Evolutionary conservation across 768 basidiomycete species (phyloP), one percentile per base, ranked within the genome.

Genomic region (Hysterangium stoloniferum): DNA sequence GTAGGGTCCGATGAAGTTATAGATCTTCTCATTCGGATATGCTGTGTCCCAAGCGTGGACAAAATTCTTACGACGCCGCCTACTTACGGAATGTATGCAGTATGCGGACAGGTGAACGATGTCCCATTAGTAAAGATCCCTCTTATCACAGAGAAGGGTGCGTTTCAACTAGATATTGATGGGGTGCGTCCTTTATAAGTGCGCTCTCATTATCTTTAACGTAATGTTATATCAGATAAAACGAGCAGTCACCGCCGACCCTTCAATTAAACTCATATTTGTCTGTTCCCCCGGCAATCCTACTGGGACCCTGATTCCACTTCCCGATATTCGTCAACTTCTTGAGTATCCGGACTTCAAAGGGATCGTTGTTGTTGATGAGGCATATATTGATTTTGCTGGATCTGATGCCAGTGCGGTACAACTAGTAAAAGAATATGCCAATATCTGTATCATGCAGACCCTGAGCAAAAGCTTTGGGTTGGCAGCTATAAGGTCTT

Each of bases 231-330:
- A n/a, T 27, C 57, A 94, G 86, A 71, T 94, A 48, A 87, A 88
- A 64, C 69, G 74, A 48, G 75, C 77, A 0, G 71, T 94, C 52
- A 73, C 77, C 29, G 72, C 72, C 4, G 81, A 94, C 61, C 79
- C 85, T 1, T 70, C 75, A 3, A 89, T 96, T 65, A 96, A 97
- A 59, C 77, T 99, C 32, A 76, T 95, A 53, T 91, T 97, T 73
- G 74, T 98, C 38, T 96, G 93, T 65, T 97, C 95, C 1, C 96
- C 96, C 2, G 96, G 96, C 2, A 99, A 98, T 63, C 96, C 96
- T 0, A 94, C 93, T 0, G 92, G 93, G 7, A 97, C 94, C 0
- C 66, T 84, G 24, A 80, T 98, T 46, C 76, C 90, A 0, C 76
- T 94, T 22, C 59, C 74, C 8, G 75, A 82, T 11, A 71, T 98